phyloP scores from a whole-genome alignment of 1,284 basidiomycete genomes.

The Naganishia sp. region DNA sequence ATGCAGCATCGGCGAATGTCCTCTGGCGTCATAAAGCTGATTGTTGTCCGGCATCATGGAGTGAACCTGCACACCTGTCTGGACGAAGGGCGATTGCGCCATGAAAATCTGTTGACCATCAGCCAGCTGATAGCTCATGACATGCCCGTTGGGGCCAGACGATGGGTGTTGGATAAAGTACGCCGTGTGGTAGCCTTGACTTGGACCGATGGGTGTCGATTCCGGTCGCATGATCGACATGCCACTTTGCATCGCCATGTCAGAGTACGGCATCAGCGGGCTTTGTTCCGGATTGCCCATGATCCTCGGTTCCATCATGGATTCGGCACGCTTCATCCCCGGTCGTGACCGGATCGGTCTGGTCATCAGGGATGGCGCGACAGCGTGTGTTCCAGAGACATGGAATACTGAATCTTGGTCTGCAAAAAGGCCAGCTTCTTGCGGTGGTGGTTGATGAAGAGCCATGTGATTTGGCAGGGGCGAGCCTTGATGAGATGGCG shows the following conservation, averaged over 20 bases:
- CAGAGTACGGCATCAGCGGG: conserved; percentile 7
- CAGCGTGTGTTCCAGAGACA: conserved; percentile 3
- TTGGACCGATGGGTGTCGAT: conserved; percentile 16
- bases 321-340: conserved; percentile 23
- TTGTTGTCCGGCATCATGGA: conserved; percentile 14
- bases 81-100: conserved; percentile 22
- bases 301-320: conserved; percentile 24
- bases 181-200: conserved; percentile 22
- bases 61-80: conserved; percentile 23
- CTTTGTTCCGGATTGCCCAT: conserved; percentile 13
- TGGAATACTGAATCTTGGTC: conserved; percentile 21
- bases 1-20: conserved; percentile 24
- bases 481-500: conserved; percentile 10
- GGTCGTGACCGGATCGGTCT: conserved; percentile 8
- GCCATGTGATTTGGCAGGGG: conserved; percentile 5
- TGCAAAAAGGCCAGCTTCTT: conserved; percentile 1
- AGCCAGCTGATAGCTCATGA: conserved; percentile 28
- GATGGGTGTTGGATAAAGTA: conserved; percentile 25
- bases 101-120: conserved; percentile 25
- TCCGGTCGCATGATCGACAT: conserved; percentile 24
- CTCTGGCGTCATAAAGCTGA: neutral
- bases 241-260: conserved; percentile 6
- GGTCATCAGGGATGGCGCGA: neutral
- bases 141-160: conserved; percentile 9
- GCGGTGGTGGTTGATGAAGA: neutral